Percentiles rank a stretch among this genome's conserved stretches.
These are phyloP conservation scores for Stentor roeselii DNA, from an alignment of 73 alveolate genomes.

Conservation along the genomic window DNA sequence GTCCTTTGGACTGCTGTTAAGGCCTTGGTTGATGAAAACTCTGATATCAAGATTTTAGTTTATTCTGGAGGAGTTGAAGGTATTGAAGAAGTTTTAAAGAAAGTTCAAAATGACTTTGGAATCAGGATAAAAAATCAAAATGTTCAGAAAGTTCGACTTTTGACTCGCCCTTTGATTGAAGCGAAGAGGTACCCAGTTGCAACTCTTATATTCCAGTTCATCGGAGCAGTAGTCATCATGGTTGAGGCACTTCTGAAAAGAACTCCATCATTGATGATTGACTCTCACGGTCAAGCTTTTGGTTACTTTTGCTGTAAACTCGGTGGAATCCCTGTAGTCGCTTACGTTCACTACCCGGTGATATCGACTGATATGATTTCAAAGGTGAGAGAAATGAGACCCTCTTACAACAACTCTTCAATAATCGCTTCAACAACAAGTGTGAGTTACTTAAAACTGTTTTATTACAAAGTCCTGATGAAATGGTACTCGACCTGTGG, in stretches of 20 bases:
- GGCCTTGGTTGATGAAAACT: background rate
- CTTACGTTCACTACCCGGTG: slow-evolving; percentile 97
- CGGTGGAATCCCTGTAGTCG: slow-evolving; percentile 41
- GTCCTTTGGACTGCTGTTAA: slow-evolving; percentile 56
- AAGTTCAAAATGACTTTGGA: slow-evolving; percentile 24
- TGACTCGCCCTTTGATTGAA: slow-evolving; percentile 40
- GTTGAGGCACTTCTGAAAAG: slow-evolving; percentile 29
- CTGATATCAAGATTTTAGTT: background rate
- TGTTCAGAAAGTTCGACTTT: slow-evolving; percentile 47
- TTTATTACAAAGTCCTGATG: slow-evolving; percentile 35
- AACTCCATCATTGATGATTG: background rate
- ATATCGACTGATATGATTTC: slow-evolving; percentile 81
- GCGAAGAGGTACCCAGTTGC: slow-evolving; percentile 51
- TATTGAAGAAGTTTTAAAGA: slow-evolving; percentile 23
- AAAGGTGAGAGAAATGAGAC: slow-evolving; percentile 38
- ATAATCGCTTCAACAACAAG: slow-evolving; percentile 33
- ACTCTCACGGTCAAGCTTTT: slow-evolving; percentile 30
- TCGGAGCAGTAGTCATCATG: slow-evolving; percentile 50
- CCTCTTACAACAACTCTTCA: slow-evolving; percentile 63
- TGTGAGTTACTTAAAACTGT: slow-evolving; percentile 30
- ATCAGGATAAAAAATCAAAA: background rate
- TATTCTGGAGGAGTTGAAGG: slow-evolving; percentile 45
- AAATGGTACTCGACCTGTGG: slow-evolving; percentile 28
- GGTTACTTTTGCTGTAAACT: background rate
- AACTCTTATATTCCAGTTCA: slow-evolving; percentile 81